Percentiles rank a stretch among this genome's conserved stretches.
phyloP scores from a whole-genome alignment of 257 asterid species.

The Nicotiana otophora region DNA sequence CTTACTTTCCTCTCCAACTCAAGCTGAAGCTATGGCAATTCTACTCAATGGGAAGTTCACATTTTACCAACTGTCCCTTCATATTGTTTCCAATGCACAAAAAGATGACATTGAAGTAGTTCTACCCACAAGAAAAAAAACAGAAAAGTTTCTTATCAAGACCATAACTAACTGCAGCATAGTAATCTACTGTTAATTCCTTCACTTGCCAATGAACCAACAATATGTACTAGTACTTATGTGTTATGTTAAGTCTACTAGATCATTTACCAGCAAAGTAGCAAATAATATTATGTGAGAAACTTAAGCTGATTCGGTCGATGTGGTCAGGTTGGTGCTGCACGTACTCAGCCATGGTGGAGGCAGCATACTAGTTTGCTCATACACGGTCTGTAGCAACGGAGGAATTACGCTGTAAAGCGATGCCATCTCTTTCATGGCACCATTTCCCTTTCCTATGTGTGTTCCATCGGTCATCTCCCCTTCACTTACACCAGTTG shows the following conservation, averaged over 20 bases:
- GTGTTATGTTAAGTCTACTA: neutral
- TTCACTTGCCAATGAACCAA: neutral
- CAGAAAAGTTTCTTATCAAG: no score
- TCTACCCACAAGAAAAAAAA: no score
- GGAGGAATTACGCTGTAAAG: conserved; percentile 32
- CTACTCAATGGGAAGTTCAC: no score
- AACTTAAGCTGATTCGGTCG: neutral
- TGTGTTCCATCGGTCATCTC: neutral
- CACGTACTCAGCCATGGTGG: conserved; percentile 48
- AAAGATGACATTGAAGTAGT: no score
- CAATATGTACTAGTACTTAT: neutral
- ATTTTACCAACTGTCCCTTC: no score
- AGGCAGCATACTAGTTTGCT: conserved; percentile 32
- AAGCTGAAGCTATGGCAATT: no score
- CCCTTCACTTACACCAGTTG: conserved; percentile 7
- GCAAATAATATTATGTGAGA: neutral
- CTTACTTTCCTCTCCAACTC: no score
- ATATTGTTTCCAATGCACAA: no score
- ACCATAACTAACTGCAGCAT: neutral
- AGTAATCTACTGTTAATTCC: neutral
- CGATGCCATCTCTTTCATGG: conserved; percentile 48
- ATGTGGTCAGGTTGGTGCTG: neutral
- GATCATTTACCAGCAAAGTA: neutral
- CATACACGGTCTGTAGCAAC: neutral
- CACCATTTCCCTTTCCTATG: conserved; percentile 8